These are phyloP conservation scores for Entomortierella beljakovae DNA, from an alignment of 192 early-diverging fungal genomes.

Conservation along the genomic window DNA sequence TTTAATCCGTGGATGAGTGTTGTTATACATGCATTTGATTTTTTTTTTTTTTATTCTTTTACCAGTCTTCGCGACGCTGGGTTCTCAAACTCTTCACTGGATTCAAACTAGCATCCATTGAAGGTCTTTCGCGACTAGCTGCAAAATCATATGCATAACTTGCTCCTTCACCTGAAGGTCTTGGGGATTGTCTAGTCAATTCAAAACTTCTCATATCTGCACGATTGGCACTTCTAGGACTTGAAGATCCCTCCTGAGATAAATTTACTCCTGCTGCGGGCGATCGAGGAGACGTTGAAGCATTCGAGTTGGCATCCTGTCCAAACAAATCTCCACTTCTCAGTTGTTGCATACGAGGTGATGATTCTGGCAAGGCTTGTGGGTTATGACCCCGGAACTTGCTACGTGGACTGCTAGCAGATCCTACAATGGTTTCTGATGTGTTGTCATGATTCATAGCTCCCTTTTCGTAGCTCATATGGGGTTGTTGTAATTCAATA, in stretches of 20 bases:
- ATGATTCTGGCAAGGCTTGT: conserved; percentile 37
- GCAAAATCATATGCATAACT: conserved; percentile 40
- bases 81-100: conserved; percentile 39
- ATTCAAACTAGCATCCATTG: conserved; percentile 32
- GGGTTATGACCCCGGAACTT: conserved; percentile 47
- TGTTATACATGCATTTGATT: too few species aligned
- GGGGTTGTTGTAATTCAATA: not conserved
- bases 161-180: conserved; percentile 29
- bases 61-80: conserved; percentile 42
- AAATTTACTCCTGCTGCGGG: not conserved
- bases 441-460: conserved; percentile 33
- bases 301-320: conserved; percentile 25
- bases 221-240: conserved; percentile 20
- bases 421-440: conserved; percentile 31
- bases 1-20: too few species aligned
- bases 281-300: conserved; percentile 7
- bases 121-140: conserved; percentile 26
- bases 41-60: not conserved
- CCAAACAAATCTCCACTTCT: conserved; percentile 49
- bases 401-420: conserved; percentile 15
- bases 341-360: conserved; percentile 37
- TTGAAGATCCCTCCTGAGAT: conserved; percentile 8
- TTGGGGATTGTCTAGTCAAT: conserved; percentile 26
- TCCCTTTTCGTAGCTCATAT: conserved; percentile 35
- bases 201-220: conserved; percentile 48